Conservation (phyloP, 2,329 filamentous ascomycete species). For the Nigrospora oryzae region DNA sequence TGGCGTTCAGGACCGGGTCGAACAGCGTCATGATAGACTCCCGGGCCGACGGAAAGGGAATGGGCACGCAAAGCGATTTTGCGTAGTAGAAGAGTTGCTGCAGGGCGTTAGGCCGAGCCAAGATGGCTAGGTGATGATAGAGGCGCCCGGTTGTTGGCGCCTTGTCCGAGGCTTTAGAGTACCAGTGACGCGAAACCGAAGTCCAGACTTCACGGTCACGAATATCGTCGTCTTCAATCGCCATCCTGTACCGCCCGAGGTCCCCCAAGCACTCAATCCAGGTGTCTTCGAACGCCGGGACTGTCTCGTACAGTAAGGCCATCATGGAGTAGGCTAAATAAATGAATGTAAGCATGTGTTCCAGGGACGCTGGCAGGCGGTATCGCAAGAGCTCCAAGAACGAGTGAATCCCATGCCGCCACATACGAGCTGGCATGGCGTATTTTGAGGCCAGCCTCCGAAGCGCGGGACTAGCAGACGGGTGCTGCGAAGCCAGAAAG, state of each 20-base stretch:
- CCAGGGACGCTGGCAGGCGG: slow-evolving; percentile 65
- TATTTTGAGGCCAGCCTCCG: slow-evolving; percentile 69
- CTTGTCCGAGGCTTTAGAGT: slow-evolving; percentile 70
- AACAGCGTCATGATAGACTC: slow-evolving; percentile 66
- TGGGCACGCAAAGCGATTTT: slow-evolving; percentile 60
- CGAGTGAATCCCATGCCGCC: slow-evolving; percentile 83
- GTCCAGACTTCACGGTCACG: slow-evolving; percentile 75
- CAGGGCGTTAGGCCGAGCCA: slow-evolving; percentile 60
- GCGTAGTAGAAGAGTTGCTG: slow-evolving; percentile 67
- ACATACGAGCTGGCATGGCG: slow-evolving; percentile 88
- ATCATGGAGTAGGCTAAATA: slow-evolving; percentile 88
- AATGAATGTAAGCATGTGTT: slow-evolving; percentile 88
- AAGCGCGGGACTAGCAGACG: slow-evolving; percentile 61
- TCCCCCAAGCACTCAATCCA: slow-evolving; percentile 95
- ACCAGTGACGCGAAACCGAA: slow-evolving; percentile 74
- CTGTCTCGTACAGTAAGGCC: slow-evolving; percentile 76
- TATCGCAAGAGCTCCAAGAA: slow-evolving; percentile 73
- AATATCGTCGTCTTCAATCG: slow-evolving; percentile 76
- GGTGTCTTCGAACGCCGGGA: slow-evolving; percentile 73
- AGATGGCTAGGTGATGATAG: slow-evolving; percentile 81
- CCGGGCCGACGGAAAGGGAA: slow-evolving; percentile 58
- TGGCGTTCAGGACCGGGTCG: slow-evolving; percentile 40
- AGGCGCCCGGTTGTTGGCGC: slow-evolving; percentile 68
- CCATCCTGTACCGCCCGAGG: slow-evolving; percentile 79
- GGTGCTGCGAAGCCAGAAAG: slow-evolving; percentile 81